phyloP scores from a whole-genome alignment of 768 basidiomycete species.

The Gyrodon lividus region DNA sequence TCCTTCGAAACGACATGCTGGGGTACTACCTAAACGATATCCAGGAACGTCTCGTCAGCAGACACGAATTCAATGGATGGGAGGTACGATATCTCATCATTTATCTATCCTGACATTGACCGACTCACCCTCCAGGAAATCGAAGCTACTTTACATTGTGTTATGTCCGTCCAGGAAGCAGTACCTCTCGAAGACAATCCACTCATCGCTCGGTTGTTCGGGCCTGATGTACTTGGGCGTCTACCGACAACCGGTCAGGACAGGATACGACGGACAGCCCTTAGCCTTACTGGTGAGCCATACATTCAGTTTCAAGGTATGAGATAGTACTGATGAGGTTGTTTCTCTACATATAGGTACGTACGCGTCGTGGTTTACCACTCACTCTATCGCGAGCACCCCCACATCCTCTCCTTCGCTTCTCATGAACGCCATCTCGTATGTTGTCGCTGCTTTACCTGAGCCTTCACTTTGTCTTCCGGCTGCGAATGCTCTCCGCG shows the following conservation, averaged over 20 bases:
- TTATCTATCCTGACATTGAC: neutral
- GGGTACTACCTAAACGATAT: slow-evolving; percentile 65
- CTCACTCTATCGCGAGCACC: slow-evolving; percentile 35
- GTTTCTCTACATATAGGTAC: slow-evolving; percentile 42
- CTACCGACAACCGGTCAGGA: slow-evolving; percentile 64
- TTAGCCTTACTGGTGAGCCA: slow-evolving; percentile 71
- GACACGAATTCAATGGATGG: slow-evolving; percentile 56
- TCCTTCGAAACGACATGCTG: slow-evolving; percentile 83
- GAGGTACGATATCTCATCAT: slow-evolving; percentile 50
- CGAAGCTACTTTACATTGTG: slow-evolving; percentile 83
- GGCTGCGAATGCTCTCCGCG: slow-evolving; percentile 80
- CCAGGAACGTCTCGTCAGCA: slow-evolving; percentile 47
- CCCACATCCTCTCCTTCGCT: slow-evolving; percentile 39
- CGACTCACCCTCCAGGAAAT: slow-evolving; percentile 55
- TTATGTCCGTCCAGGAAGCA: slow-evolving; percentile 87
- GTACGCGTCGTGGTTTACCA: slow-evolving; percentile 81
- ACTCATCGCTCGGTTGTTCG: slow-evolving; percentile 65
- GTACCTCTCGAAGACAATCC: slow-evolving; percentile 57
- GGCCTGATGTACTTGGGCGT: slow-evolving; percentile 64
- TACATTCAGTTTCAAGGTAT: neutral
- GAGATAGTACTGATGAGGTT: neutral
- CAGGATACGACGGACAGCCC: slow-evolving; percentile 69
- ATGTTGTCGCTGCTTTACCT: slow-evolving; percentile 67
- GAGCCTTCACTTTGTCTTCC: slow-evolving; percentile 63
- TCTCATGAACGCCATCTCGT: slow-evolving; percentile 63